Base-by-base conservation (phyloP, 2,329 filamentous ascomycete species). In the Pseudogymnoascus destructans region DNA sequence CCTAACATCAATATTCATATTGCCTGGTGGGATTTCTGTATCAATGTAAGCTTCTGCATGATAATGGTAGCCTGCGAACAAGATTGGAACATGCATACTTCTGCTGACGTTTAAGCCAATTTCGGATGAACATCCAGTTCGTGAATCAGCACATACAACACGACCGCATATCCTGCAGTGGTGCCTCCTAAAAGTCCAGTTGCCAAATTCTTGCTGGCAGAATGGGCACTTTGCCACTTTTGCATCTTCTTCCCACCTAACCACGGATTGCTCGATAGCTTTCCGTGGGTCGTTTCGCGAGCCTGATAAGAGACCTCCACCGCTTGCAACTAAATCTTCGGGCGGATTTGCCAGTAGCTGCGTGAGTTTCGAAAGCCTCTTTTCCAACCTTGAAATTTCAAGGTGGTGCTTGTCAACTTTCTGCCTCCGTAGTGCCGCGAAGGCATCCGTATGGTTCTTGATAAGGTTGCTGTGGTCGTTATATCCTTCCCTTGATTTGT, bases 401-500 rank as follows among this genome's bases (percentile, higher is more conserved):
- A 98, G 76, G 59, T 90, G 86, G 62, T 88, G 84, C 62, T 90
- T 85, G 67, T 97, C 91, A 0, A 96, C 84, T 36, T 77, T 87
- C 63, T 84, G 87, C 65, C 85, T 81, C 60, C 93, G 77, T n/a
- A 86, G 78, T 2, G 78, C 77, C 10, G 77, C 73, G 65, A 98
- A 96, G 3, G 75, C 74, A n/a, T 75, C 73, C 2, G 82, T 90
- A 65, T 90, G 86, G 65, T 95, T 85, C 60, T 83, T 76, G 59
- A 84, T 75, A 1, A 85, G 70, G 0, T 90, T 88, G 58, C 79
- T 80, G 65, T 92, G 86, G 67, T 98, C 91, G 68, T 95, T 95
- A 72, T 98, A 98, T 3, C 93, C 93, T 23, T 91, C 89, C 66
- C 93, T 81, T 57, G 90, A 95, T 74, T 96, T 97, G 74, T 93